phyloP scores from a whole-genome alignment of 2,329 filamentous ascomycete genomes.

The Juglanconis sp. region DNA sequence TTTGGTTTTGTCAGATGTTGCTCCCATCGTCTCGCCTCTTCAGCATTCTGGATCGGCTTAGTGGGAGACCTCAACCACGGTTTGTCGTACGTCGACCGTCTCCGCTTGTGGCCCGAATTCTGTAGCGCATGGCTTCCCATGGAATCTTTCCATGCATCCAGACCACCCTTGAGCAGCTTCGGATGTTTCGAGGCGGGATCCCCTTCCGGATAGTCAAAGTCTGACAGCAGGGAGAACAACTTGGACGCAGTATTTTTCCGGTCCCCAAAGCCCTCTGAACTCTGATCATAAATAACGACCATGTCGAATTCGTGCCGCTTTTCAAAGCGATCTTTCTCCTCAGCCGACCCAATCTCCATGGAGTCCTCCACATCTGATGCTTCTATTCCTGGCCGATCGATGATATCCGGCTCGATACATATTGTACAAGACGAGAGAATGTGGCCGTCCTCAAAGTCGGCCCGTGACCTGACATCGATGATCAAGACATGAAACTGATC shows the following conservation, averaged over 20 bases:
- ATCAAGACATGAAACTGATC: constrained; percentile 65
- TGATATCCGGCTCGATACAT: constrained; percentile 79
- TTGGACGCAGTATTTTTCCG: constrained; percentile 57
- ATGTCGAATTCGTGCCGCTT: constrained; percentile 75
- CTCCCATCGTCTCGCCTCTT: constrained; percentile 80
- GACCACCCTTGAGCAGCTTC: constrained; percentile 74
- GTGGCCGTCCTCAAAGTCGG: constrained; percentile 83
- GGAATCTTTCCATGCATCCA: constrained; percentile 84
- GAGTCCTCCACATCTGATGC: constrained; percentile 62
- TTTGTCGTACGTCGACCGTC: constrained; percentile 14
- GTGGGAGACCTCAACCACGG: constrained; percentile 45
- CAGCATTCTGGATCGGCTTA: constrained; percentile 67
- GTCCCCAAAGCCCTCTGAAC: constrained; percentile 52
- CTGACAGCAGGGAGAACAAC: constrained; percentile 74
- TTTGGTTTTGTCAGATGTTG: constrained; percentile 52
- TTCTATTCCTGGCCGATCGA: constrained; percentile 64
- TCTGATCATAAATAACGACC: constrained; percentile 85
- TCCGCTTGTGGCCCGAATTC: constrained; percentile 31
- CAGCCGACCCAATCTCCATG: constrained; percentile 66
- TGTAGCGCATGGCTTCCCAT: constrained; percentile 66
- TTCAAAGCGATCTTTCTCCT: constrained; percentile 74
- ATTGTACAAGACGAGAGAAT: constrained; percentile 81
- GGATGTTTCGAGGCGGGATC: constrained; percentile 50
- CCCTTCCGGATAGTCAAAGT: constrained; percentile 66
- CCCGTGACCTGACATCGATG: constrained; percentile 79